Base-by-base conservation (phyloP, 1,284 basidiomycete species). In the Ceraceosorus bombacis region DNA sequence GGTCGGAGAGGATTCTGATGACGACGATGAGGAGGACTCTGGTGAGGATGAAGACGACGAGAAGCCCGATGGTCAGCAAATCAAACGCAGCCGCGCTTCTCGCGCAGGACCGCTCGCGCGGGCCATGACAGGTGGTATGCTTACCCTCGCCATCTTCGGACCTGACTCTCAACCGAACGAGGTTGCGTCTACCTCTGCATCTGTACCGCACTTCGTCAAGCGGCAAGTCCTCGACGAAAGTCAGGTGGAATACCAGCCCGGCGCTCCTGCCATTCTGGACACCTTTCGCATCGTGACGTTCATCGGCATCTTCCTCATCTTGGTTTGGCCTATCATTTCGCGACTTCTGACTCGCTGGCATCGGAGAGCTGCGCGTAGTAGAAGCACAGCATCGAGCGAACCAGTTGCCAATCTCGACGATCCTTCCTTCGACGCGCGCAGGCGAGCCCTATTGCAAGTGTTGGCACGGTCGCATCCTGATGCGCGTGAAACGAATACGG, bases 111-210 rank as follows among this genome's bases (percentile, higher is more conserved):
- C 65, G 36, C 27, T 27, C 27, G 67, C 72, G 17, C 68, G 71
- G n/a, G 74, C 73, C 64, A 65, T 74, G 67, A 61, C 74, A 27
- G 73, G 71, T 17, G 68, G 70, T 27, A 73, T 76, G 53, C 57
- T 72, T 15, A 67, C 71, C 40, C 62, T 74, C 61, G 68, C 69
- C 53, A 64, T 76, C 55, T 59, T 76, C 37, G 72, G 72, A 27
- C 63, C 70, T 8, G 65, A 62, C 4, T 64, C 63, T 39, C 51
- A 62, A 1, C 59, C 63, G 0, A 62, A 59, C 37, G 58, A 41
- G 54, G 58, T 49, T 43, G 54, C 49, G 54, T 38, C 49, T 37
- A 56, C 53, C 49, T 63, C 53, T 54, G 61, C 61, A 39, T 61
- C 53, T 10, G 27, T 27, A 27, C 27, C 27, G 27, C 27, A 40